Conservation (phyloP, 2,329 filamentous ascomycete species). For the Ophiocordyceps australis region DNA sequence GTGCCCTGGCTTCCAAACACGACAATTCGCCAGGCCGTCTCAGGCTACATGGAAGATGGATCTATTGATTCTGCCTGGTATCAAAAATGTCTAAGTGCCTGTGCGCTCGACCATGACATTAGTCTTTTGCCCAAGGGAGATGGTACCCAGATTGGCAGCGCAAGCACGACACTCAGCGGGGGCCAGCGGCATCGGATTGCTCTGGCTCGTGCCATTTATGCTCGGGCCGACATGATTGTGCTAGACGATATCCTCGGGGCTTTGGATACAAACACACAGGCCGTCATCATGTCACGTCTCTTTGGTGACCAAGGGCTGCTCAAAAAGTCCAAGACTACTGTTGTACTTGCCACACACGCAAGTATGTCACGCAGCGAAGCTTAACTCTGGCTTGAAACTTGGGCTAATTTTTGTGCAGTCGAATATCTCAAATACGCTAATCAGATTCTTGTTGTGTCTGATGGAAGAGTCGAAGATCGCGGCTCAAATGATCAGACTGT, state of each 20-base stretch:
- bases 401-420: not conserved
- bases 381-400: constrained; percentile 3
- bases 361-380: no score
- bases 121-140: constrained; percentile 73
- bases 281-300: constrained; percentile 3
- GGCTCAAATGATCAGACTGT: constrained; percentile 1
- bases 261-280: constrained; percentile 35
- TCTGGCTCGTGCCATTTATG: constrained; percentile 76
- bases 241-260: constrained; percentile 80
- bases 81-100: constrained; percentile 31
- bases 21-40: constrained; percentile 6
- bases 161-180: constrained; percentile 77
- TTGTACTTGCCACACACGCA: constrained; percentile 3
- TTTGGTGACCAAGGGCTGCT: constrained; percentile 5
- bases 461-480: constrained; percentile 1
- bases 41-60: constrained; percentile 1
- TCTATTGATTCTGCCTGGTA: constrained; percentile 3
- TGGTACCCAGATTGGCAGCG: constrained; percentile 77
- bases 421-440: constrained; percentile 3
- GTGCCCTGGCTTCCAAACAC: constrained; percentile 6
- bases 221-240: constrained; percentile 72
- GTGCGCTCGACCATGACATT: constrained; percentile 72
- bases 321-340: constrained; percentile 5
- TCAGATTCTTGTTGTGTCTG: constrained; percentile 1
- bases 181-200: constrained; percentile 83